Conservation (phyloP, 2,329 filamentous ascomycete genomes). For the Neopestalotiopsis clavispora region DNA sequence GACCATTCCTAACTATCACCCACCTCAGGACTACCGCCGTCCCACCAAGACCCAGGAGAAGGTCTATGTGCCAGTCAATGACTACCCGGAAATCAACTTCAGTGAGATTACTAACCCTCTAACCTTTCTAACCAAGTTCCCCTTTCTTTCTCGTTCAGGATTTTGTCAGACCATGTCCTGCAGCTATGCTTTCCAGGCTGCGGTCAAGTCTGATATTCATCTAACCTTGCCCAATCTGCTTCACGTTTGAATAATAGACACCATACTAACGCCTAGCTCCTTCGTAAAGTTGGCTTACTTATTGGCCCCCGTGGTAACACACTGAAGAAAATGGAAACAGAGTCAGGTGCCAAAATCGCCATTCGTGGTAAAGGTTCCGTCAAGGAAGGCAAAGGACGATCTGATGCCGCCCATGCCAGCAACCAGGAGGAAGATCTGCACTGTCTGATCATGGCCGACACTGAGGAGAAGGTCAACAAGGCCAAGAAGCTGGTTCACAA, state of each 20-base stretch:
- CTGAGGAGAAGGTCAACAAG: conserved; percentile 99
- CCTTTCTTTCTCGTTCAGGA: conserved; percentile 45
- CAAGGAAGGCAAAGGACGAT: conserved; percentile 98
- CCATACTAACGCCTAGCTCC: conserved; percentile 89
- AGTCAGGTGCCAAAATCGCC: conserved; percentile 97
- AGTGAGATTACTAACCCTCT: conserved; percentile 99
- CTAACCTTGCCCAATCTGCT: conserved; percentile 37
- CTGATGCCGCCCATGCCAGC: conserved; percentile 97
- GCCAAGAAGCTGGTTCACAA: conserved; percentile 98
- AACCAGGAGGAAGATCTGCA: conserved; percentile 99
- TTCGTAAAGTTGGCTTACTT: conserved; percentile 97
- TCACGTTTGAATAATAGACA: conserved; percentile 33
- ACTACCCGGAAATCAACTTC: conserved; percentile 99
- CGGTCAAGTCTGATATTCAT: conserved; percentile 33
- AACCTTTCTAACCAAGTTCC: conserved; percentile 71
- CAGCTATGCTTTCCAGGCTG: conserved; percentile 35
- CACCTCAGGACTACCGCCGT: conserved; percentile 96
- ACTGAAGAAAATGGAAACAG: conserved; percentile 98
- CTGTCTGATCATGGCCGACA: conserved; percentile 99
- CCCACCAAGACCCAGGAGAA: conserved; percentile 99
- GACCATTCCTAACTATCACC: conserved; percentile 98
- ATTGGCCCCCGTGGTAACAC: conserved; percentile 99
- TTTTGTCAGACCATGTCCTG: conserved; percentile 49
- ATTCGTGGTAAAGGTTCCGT: conserved; percentile 99
- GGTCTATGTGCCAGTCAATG: conserved; percentile 99